These are phyloP conservation scores for Poa pratensis DNA, from an alignment of 176 grass and related monocot genomes.

Conservation along the genomic window DNA sequence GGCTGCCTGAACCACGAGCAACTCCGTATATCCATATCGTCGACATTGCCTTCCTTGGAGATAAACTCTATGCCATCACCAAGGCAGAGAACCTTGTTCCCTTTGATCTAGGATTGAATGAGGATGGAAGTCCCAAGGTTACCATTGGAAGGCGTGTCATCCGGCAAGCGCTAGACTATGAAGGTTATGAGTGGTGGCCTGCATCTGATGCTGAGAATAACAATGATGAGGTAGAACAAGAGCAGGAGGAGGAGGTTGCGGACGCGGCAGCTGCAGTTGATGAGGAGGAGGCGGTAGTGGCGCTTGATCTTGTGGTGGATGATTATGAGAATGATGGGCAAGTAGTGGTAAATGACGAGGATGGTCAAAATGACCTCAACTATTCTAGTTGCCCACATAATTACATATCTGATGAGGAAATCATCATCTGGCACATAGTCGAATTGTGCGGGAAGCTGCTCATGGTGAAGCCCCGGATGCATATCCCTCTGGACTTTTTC, in stretches of 20 bases:
- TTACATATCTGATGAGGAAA: too few relatives aligned
- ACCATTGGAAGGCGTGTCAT: background rate
- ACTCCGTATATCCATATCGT: background rate
- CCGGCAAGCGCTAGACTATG: background rate
- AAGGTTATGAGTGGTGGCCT: background rate
- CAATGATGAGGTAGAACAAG: background rate
- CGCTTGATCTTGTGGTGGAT: too few relatives aligned
- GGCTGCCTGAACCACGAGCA: background rate
- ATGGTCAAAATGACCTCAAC: background rate
- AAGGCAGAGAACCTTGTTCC: background rate
- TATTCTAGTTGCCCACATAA: background rate
- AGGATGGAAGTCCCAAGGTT: background rate
- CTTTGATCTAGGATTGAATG: background rate
- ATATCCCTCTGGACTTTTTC: background rate
- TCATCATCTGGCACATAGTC: background rate
- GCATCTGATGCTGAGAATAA: background rate
- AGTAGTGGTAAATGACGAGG: background rate
- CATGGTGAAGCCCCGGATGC: background rate
- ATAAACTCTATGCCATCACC: background rate
- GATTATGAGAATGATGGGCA: too few relatives aligned
- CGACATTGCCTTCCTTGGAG: background rate
- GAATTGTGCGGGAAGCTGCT: background rate
- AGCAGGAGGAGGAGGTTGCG: background rate
- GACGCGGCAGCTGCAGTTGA: background rate
- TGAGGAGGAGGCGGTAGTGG: background rate